Evolutionary conservation across 768 basidiomycete species (phyloP), one percentile per base, ranked within the genome.

Genomic region (Hirschioporus abietinus): DNA sequence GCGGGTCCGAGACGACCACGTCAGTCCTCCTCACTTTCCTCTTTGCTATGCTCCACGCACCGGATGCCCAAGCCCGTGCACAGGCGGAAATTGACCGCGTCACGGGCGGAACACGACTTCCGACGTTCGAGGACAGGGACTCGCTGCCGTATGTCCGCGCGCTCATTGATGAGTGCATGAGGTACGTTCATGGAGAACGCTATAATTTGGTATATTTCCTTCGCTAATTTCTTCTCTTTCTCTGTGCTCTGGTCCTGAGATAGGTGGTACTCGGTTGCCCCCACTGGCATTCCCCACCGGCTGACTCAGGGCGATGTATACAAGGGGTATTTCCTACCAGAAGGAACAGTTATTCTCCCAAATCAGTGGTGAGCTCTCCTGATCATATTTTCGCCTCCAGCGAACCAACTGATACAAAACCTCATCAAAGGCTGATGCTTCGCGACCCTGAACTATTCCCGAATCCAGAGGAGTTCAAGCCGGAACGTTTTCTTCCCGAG

Each of bases 381-480:
- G 30, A 30, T n/a, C n/a, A n/a, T n/a, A 8, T 30, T 30, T 8
- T 30, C n/a, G n/a, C n/a, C 30, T 30, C 30, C 8, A 30, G 30
- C 30, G 30, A 30, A 2, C 2, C 30, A 30, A 30, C 30, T 30
- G 8, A 30, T 30, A 8, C 30, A 30, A 30, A 8, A n/a, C n/a
- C n/a, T n/a, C 30, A 3, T 8, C 30, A 30, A 3, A 82, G 78
- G 80, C 79, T 72, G 9, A 74, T 84, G 67, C 70, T 75, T 10
- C 77, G 78, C 36, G 77, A 83, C 58, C 73, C 74, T 58, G 68
- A 71, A 24, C 71, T 75, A 6, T 85, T 80, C 65, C 67, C 74
- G 1, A 69, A 82, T 57, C 81, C 84, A 4, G 70, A 77, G 6
- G 68, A 70, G 10, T 85, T 82, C 69, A 68, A 70, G 0, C 84